Percentiles rank a stretch among this genome's conserved stretches.
These are phyloP conservation scores for Colletotrichum sp. DNA, from an alignment of 2,329 filamentous ascomycete genomes.

Conservation along the genomic window DNA sequence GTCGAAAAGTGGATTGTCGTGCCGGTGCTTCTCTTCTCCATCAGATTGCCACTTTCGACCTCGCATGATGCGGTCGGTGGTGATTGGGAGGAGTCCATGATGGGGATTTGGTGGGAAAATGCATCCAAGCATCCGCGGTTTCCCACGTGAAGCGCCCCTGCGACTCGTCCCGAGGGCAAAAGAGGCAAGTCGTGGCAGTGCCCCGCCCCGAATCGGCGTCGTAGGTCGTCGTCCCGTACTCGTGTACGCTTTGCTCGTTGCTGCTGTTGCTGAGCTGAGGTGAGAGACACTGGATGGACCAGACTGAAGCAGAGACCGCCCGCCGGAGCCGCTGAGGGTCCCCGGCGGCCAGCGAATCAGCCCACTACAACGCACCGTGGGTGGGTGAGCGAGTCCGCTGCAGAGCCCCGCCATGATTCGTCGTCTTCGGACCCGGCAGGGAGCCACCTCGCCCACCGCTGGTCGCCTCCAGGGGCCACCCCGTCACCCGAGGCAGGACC, in stretches of 20 bases:
- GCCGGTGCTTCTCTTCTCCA: background rate
- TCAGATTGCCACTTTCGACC: background rate
- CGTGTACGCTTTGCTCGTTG: background rate
- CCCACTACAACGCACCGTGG: background rate
- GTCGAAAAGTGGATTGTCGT: background rate
- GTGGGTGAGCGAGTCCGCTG: background rate
- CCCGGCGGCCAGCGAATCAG: background rate
- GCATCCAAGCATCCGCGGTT: background rate
- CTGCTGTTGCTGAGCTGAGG: background rate
- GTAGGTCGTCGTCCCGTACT: background rate
- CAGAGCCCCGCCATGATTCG: slow-evolving; percentile 2
- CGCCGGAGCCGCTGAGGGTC: background rate
- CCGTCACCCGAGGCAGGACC: slow-evolving; percentile 1
- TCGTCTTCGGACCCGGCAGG: slow-evolving; percentile 3
- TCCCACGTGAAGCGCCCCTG: background rate
- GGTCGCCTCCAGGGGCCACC: background rate
- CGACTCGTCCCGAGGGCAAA: background rate
- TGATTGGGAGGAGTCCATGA: background rate
- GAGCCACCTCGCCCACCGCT: background rate
- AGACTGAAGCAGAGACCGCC: background rate
- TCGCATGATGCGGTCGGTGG: background rate
- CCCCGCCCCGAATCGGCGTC: background rate
- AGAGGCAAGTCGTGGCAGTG: background rate
- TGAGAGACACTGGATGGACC: background rate
- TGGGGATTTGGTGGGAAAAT: background rate